Evolutionary conservation across 495 filamentous ascomycete species (phyloP).

Genomic region (Penicillium cataractarum): DNA sequence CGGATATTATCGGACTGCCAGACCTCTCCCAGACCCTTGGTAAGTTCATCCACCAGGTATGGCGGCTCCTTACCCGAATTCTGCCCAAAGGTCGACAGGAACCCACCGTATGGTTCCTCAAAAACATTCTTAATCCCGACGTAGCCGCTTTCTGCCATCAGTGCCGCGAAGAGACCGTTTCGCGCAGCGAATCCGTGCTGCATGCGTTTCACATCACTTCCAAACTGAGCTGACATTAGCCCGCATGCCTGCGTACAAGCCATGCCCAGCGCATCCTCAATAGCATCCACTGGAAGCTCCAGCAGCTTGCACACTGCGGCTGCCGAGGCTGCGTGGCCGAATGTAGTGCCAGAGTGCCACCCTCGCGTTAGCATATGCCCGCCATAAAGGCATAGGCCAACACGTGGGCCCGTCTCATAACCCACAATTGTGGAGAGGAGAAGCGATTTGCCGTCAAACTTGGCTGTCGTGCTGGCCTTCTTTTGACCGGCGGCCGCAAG

Average conservation of each 20-base stretch:
- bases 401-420: conserved; percentile 44
- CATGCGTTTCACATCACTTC: conserved; percentile 48
- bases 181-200: conserved; percentile 52
- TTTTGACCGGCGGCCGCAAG: conserved; percentile 37
- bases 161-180: conserved; percentile 45
- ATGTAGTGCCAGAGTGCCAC: conserved; percentile 51
- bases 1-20: conserved; percentile 39
- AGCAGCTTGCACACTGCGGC: conserved; percentile 45
- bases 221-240: conserved; percentile 49
- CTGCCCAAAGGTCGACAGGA: conserved; percentile 41
- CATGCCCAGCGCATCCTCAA: conserved; percentile 44
- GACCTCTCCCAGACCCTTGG: conserved; percentile 36
- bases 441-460: conserved; percentile 24
- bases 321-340: conserved; percentile 45
- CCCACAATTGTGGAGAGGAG: conserved; percentile 43
- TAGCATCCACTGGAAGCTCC: conserved; percentile 26
- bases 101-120: conserved; percentile 49
- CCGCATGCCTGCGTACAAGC: conserved; percentile 48
- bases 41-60: conserved; percentile 34
- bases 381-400: conserved; percentile 45
- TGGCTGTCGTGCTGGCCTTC: conserved; percentile 3
- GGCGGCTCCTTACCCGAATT: conserved; percentile 34
- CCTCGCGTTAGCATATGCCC: conserved; percentile 40
- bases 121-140: conserved; percentile 49
- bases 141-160: conserved; percentile 43